phyloP scores from a whole-genome alignment of 139 green algal species.

The Chlorella sp. region DNA sequence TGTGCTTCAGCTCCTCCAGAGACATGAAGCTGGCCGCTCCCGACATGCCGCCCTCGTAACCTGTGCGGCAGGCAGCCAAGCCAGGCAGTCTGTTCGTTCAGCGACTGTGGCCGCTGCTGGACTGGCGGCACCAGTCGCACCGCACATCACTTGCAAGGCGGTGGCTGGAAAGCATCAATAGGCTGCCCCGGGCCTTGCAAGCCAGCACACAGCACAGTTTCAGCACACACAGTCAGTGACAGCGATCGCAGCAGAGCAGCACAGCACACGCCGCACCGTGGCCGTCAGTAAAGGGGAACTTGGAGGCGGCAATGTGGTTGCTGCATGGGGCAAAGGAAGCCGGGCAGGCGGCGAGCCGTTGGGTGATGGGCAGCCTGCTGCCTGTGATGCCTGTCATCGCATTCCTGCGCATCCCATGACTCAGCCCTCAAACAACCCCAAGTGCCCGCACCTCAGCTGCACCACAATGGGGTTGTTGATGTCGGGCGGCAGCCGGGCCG shows the following conservation, averaged over 20 bases:
- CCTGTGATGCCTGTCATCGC: neutral
- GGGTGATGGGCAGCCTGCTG: neutral
- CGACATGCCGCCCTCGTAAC: neutral
- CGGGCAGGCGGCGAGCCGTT: neutral
- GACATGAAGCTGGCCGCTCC: conserved; percentile 12
- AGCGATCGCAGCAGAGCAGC: neutral
- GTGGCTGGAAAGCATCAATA: too few species aligned
- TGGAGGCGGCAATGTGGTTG: conserved; percentile 11
- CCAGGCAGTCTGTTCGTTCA: too few species aligned
- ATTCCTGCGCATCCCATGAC: neutral
- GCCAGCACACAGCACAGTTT: too few species aligned
- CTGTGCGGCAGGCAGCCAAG: neutral
- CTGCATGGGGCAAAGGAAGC: neutral
- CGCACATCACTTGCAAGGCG: too few species aligned
- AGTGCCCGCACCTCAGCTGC: conserved; percentile 2
- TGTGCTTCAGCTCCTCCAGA: conserved; percentile 20
- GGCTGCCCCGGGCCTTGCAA: too few species aligned
- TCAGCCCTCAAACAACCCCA: neutral
- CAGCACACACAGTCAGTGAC: too few species aligned
- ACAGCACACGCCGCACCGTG: neutral
- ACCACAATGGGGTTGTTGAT: conserved; percentile 29
- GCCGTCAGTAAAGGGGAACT: conserved; percentile 1
- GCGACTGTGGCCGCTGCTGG: too few species aligned
- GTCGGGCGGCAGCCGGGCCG: conserved; percentile 3
- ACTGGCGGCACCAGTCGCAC: too few species aligned